Evolutionary conservation across 73 alveolate species (phyloP).

Genomic region (Paraurostyla sp.): DNA sequence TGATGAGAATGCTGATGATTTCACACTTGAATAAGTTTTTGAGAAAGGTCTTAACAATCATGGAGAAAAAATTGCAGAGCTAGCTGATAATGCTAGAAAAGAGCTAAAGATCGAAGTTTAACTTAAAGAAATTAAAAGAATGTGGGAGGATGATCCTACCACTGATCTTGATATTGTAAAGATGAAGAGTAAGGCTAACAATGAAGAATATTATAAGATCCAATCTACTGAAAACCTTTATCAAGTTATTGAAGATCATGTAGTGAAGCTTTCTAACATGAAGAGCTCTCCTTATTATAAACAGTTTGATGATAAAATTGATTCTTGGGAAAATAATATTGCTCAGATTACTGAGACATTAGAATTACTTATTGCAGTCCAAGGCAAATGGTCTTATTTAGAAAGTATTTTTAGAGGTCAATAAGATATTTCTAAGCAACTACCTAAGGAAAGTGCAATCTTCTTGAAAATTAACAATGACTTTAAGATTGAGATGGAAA

Average conservation of each 20-base stretch:
- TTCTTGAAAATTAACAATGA: constrained; percentile 70
- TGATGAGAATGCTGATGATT: constrained; percentile 82
- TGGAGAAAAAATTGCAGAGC: constrained; percentile 67
- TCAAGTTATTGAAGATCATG: constrained; percentile 95
- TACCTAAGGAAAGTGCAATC: constrained; percentile 67
- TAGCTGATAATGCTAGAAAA: constrained; percentile 92
- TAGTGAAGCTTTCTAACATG: constrained; percentile 88
- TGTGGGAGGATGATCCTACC: constrained; percentile 84
- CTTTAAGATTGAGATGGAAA: constrained; percentile 78
- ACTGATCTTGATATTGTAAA: constrained; percentile 80
- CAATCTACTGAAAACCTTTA: constrained; percentile 82
- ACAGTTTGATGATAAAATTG: constrained; percentile 87
- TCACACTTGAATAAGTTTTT: constrained; percentile 87
- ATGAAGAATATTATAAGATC: constrained; percentile 81
- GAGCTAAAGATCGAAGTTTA: constrained; percentile 93
- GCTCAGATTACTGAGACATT: constrained; percentile 86
- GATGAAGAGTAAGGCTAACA: constrained; percentile 70
- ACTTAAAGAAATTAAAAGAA: constrained; percentile 83
- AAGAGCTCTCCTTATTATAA: constrained; percentile 89
- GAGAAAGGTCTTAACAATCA: constrained; percentile 76
- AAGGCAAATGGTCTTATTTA: constrained; percentile 93
- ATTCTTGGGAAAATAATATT: constrained; percentile 87
- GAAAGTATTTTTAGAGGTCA: constrained; percentile 97
- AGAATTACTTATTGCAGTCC: constrained; percentile 84
- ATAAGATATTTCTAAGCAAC: constrained; percentile 85